phyloP scores from a whole-genome alignment of 192 early-diverging fungal genomes.

The Coemansia sp. region DNA sequence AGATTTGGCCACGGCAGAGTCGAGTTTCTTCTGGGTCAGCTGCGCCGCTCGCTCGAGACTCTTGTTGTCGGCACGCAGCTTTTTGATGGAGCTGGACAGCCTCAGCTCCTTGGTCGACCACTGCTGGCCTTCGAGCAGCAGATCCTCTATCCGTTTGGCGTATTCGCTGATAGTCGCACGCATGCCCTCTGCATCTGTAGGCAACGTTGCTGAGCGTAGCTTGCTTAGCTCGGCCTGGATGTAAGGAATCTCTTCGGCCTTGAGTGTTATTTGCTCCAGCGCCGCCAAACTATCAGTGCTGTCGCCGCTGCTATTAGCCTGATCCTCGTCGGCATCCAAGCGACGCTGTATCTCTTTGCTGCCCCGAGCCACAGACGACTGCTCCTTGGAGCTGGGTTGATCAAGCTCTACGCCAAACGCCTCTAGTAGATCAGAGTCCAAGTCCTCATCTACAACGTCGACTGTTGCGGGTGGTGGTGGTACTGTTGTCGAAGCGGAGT shows the following conservation, averaged over 20 bases:
- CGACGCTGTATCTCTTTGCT: neutral
- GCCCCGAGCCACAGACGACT: neutral
- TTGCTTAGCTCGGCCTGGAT: slow-evolving; percentile 44
- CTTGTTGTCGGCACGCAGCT: slow-evolving; percentile 66
- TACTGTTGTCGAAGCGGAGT: neutral
- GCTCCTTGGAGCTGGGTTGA: slow-evolving; percentile 16
- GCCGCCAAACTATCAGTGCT: slow-evolving; percentile 11
- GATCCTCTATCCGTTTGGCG: slow-evolving; percentile 38
- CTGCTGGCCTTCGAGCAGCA: slow-evolving; percentile 65
- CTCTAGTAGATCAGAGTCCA: slow-evolving; percentile 49
- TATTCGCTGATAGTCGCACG: slow-evolving; percentile 45
- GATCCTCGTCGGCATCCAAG: neutral
- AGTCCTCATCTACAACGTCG: slow-evolving; percentile 25
- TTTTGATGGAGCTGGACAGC: slow-evolving; percentile 72
- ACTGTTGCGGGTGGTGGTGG: slow-evolving; percentile 7
- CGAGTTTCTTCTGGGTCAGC: slow-evolving; percentile 59
- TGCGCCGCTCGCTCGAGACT: slow-evolving; percentile 61
- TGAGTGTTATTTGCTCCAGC: slow-evolving; percentile 1
- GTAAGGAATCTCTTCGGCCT: slow-evolving; percentile 27
- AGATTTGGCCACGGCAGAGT: slow-evolving; percentile 45
- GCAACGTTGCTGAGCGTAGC: slow-evolving; percentile 32
- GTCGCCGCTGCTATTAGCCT: slow-evolving; percentile 7
- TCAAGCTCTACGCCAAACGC: slow-evolving; percentile 60
- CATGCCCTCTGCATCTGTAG: slow-evolving; percentile 33
- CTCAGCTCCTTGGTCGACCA: slow-evolving; percentile 79